A percentile compares a stretch with the other conserved stretches of the same genome.
Evolutionary conservation across 2,329 filamentous ascomycete species (phyloP).

Genomic region (Eutypa lata): DNA sequence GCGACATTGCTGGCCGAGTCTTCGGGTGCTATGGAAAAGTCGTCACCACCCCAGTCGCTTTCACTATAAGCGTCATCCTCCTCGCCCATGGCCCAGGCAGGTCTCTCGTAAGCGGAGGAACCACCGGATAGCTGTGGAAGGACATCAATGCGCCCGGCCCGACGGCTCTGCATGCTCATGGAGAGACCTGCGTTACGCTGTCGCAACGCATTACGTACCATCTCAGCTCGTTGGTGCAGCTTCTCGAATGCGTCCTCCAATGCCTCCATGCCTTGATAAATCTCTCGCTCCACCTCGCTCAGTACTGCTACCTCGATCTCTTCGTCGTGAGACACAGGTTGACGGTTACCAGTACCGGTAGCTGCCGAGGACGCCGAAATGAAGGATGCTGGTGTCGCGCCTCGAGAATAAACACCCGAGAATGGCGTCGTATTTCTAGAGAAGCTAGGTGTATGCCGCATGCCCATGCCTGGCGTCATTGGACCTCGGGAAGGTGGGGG

Average conservation of each 20-base stretch:
- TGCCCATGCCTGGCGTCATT: constrained; percentile 37
- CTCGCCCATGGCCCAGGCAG: constrained; percentile 42
- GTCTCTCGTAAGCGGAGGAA: constrained; percentile 45
- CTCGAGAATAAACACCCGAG: constrained; percentile 50
- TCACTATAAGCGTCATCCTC: constrained; percentile 49
- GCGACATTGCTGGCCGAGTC: constrained; percentile 80
- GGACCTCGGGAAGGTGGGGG: constrained; percentile 36
- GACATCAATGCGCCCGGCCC: constrained; percentile 49
- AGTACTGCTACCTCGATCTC: constrained; percentile 88
- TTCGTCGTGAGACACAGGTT: constrained; percentile 82
- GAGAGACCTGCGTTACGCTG: constrained; percentile 78
- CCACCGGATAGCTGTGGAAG: constrained; percentile 47
- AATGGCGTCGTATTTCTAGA: constrained; percentile 48
- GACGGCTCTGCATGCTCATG: constrained; percentile 59
- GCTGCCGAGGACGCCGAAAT: constrained; percentile 34
- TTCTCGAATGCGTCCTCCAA: constrained; percentile 92
- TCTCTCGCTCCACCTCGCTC: constrained; percentile 88
- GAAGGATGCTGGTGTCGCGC: constrained; percentile 52
- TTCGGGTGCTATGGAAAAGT: constrained; percentile 64
- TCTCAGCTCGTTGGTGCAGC: constrained; percentile 81
- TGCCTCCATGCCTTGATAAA: constrained; percentile 90
- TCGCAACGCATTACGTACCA: constrained; percentile 73
- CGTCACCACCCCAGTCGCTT: constrained; percentile 57
- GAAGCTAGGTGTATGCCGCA: constrained; percentile 38
- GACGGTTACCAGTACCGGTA: constrained; percentile 38